Evolutionary conservation across 192 early-diverging fungal genomes (phyloP).

Genomic region (Allomyces arbusculus): DNA sequence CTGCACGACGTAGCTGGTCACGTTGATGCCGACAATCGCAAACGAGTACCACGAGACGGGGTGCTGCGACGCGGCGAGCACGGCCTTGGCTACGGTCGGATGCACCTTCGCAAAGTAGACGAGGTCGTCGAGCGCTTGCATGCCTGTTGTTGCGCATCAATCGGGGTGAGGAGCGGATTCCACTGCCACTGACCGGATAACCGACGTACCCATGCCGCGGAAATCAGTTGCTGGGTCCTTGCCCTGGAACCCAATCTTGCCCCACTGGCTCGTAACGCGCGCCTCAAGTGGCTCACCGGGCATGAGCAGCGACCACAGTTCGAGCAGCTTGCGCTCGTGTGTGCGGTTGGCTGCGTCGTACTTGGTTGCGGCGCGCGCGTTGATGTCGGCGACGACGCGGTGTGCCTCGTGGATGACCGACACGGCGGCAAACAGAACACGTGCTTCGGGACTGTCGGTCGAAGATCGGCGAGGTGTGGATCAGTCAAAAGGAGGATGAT

Average conservation of each 20-base stretch:
- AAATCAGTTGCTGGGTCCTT: conserved; percentile 68
- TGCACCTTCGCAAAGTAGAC: conserved; percentile 40
- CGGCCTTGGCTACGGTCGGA: conserved; percentile 23
- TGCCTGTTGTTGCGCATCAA: conserved; percentile 13
- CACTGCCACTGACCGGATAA: too few relatives aligned
- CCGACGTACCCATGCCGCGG: conserved; percentile 53
- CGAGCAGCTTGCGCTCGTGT: conserved; percentile 38
- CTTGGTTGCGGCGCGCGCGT: conserved; percentile 30
- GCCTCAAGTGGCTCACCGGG: conserved; percentile 22
- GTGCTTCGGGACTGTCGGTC: conserved; percentile 20
- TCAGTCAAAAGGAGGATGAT: neutral
- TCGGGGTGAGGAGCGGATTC: neutral
- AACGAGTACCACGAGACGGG: conserved; percentile 55
- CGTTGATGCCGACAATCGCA: conserved; percentile 62
- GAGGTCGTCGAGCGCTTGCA: conserved; percentile 51
- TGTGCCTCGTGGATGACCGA: conserved; percentile 25
- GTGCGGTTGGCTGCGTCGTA: conserved; percentile 32
- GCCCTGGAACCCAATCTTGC: conserved; percentile 65
- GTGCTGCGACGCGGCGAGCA: conserved; percentile 37
- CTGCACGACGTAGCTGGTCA: conserved; percentile 40
- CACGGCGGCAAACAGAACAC: conserved; percentile 27
- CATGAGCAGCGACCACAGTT: conserved; percentile 42
- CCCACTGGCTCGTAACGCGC: conserved; percentile 42
- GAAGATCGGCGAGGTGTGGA: neutral
- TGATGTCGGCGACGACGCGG: conserved; percentile 31